Percentiles rank a stretch among this genome's conserved stretches.
Evolutionary conservation across 768 basidiomycete species (phyloP).

Genomic region (Serendipita sp.): DNA sequence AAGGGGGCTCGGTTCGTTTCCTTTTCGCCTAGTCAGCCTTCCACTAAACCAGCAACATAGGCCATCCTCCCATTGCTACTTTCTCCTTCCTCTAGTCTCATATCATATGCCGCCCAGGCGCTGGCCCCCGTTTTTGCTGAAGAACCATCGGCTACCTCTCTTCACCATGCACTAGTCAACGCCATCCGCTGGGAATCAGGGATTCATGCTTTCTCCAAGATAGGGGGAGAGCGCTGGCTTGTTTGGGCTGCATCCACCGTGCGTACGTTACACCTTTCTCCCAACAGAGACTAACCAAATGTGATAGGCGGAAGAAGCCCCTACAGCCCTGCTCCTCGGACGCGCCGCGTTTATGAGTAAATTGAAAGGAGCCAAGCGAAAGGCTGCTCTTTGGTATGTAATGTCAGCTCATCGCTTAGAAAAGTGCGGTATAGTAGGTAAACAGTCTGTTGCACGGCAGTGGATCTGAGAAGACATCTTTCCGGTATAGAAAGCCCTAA

Average conservation of each 20-base stretch:
- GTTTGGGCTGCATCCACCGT: conserved; percentile 76
- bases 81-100: conserved; percentile 45
- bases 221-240: conserved; percentile 75
- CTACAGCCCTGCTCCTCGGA: conserved; percentile 60
- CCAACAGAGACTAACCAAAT: neutral
- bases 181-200: conserved; percentile 67
- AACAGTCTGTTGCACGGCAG: conserved; percentile 3
- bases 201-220: conserved; percentile 44
- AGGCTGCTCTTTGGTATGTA: conserved; percentile 67
- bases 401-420: conserved; percentile 61
- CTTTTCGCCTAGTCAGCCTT: neutral
- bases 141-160: conserved; percentile 44
- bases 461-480: neutral
- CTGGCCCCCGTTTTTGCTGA: conserved; percentile 24
- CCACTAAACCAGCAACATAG: conserved; percentile 22
- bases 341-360: conserved; percentile 61
- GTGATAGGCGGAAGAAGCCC: conserved; percentile 62
- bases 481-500: conserved; percentile 57
- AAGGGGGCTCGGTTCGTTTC: conserved; percentile 50
- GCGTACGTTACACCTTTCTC: conserved; percentile 19
- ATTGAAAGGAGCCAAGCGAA: conserved; percentile 32
- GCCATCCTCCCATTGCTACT: conserved; percentile 68
- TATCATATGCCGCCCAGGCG: conserved; percentile 45
- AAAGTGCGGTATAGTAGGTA: conserved; percentile 66
- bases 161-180: conserved; percentile 48